Evolutionary conservation across 495 filamentous ascomycete genomes (phyloP), one percentile per base, ranked within the genome.

Genomic region (Astrothelium macrocarpum): DNA sequence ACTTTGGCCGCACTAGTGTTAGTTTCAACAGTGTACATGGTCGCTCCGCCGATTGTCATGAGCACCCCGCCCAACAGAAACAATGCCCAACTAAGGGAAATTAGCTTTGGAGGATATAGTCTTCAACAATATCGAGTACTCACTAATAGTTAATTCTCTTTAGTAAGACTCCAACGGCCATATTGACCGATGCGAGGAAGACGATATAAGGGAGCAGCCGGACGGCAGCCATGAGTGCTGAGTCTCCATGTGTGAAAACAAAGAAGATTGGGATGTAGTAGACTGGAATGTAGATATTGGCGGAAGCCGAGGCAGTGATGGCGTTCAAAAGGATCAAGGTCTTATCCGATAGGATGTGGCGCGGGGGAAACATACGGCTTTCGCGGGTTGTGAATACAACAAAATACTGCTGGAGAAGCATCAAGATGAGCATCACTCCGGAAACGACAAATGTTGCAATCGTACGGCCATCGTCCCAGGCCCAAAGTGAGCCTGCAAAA

Each of bases 161-260:
- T n/a, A n/a, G n/a, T n/a, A n/a, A n/a, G n/a, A n/a, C n/a, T n/a
- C n/a, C n/a, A n/a, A n/a, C n/a, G n/a, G n/a, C n/a, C 1, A 87
- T 75, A 9, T 80, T 77, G 0, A 86, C 79, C 2, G 77, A 82
- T 0, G 83, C 73, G 46, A 73, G 64, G 18, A 85, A 70, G 9
- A 81, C 68, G 59, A 88, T 76, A 60, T 81, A 85, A 1, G 87
- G 85, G 2, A 89, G 77, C 1, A 87, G 75, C 7, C 81, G 77
- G 1, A 86, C 80, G 2, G 77, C 83, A 1, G 84, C 73, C 49
- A 73, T 64, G 14, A 85, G 70, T 7, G 82, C 77, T 0, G 67
- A 68, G 66, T 85, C 82, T 29, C 68, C 72, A 23, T 73, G 74
- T 0, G 78, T 77, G 69, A 87, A 87, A 63, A 84, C 82, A 71